Conservation (phyloP, 306 rosid species). For the Pterocarpus macrocarpus region DNA sequence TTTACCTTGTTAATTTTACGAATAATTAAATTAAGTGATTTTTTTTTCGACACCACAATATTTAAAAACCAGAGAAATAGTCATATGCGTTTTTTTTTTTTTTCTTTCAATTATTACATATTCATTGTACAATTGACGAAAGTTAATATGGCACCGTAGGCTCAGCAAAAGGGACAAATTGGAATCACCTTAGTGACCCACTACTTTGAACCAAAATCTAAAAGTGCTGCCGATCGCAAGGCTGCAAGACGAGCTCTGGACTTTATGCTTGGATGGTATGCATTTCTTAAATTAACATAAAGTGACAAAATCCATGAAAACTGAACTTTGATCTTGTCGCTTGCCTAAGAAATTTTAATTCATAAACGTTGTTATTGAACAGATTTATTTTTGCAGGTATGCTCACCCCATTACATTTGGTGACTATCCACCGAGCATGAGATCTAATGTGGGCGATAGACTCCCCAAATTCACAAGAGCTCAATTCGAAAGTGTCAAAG, state of each 20-base stretch:
- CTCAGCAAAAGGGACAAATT: conserved; percentile 49
- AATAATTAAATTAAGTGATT: no score
- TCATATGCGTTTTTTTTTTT: no score
- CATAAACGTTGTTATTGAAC: neutral
- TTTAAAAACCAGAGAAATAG: no score
- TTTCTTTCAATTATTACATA: no score
- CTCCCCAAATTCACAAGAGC: conserved; percentile 61
- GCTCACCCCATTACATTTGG: conserved; percentile 65
- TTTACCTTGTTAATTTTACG: no score
- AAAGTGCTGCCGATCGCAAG: conserved; percentile 3
- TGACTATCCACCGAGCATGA: conserved; percentile 62
- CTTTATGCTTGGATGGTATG: conserved; percentile 54
- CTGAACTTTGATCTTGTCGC: neutral
- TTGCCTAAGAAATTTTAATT: neutral
- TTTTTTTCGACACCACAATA: no score
- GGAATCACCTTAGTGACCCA: conserved; percentile 51
- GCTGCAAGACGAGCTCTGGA: conserved; percentile 53
- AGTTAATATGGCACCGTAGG: neutral
- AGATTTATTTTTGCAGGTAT: conserved; percentile 49
- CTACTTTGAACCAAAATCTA: conserved; percentile 43
- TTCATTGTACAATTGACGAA: neutral
- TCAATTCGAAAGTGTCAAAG: conserved; percentile 46
- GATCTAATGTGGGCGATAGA: conserved; percentile 52
- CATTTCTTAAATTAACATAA: no score
- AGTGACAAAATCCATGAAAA: neutral